Percentiles rank a stretch among this genome's conserved stretches.
phyloP scores from a whole-genome alignment of 1,139 yeast genomes.

The Sugiyamaella novakii region DNA sequence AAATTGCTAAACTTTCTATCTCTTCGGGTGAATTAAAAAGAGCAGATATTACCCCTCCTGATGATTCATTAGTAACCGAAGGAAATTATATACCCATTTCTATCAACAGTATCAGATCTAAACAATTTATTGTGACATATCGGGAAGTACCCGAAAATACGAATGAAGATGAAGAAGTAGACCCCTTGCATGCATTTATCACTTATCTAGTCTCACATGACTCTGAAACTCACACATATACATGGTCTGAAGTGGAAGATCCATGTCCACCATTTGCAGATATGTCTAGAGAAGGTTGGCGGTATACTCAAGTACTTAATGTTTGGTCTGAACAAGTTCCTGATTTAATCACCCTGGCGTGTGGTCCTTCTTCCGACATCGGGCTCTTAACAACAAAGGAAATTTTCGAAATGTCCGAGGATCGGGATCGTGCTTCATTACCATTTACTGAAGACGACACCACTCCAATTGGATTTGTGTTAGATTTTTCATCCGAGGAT shows the following conservation, averaged over 20 bases:
- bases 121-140: conserved; percentile 38
- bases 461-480: conserved; percentile 66
- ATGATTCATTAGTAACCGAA: background rate
- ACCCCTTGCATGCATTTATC: conserved; percentile 7
- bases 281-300: conserved; percentile 51
- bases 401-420: conserved; percentile 55
- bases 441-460: conserved; percentile 74
- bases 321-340: conserved; percentile 49
- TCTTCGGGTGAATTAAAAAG: conserved; percentile 2
- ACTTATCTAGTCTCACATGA: conserved; percentile 20
- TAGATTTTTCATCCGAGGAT: conserved; percentile 56
- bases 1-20: conserved; percentile 4
- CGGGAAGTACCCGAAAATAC: conserved; percentile 12
- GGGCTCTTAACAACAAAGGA: conserved; percentile 46
- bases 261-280: conserved; percentile 64
- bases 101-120: conserved; percentile 30
- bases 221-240: conserved; percentile 13
- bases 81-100: conserved; percentile 13
- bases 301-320: conserved; percentile 49
- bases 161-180: conserved; percentile 20
- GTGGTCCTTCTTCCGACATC: conserved; percentile 66
- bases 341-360: conserved; percentile 50
- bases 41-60: conserved; percentile 7
- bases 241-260: conserved; percentile 46
- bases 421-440: conserved; percentile 67